phyloP scores from a whole-genome alignment of 495 filamentous ascomycete species.

The Penicillium cataractarum region DNA sequence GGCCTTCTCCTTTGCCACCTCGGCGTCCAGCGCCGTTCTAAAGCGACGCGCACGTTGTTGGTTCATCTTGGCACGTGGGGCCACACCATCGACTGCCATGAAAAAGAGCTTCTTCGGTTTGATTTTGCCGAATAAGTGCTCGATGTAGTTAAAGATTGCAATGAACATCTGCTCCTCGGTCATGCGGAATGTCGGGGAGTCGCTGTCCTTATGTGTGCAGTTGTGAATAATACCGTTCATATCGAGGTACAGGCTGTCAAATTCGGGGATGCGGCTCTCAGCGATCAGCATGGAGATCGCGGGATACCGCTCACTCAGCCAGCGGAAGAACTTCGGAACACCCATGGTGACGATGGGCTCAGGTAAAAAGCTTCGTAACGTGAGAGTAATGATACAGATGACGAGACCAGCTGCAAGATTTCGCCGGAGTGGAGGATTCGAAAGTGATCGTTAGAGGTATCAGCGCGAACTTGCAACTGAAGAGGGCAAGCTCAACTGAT shows the following conservation, averaged over 20 bases:
- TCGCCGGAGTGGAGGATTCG: neutral
- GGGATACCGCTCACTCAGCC: conserved; percentile 98
- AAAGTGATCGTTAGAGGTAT: conserved; percentile 1
- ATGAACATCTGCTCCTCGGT: conserved; percentile 99
- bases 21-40: conserved; percentile 89
- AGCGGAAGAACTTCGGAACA: conserved; percentile 95
- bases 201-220: conserved; percentile 95
- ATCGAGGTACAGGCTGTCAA: conserved; percentile 96
- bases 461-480: conserved; percentile 7
- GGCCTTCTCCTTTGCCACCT: conserved; percentile 86
- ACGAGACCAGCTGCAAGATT: neutral
- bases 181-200: conserved; percentile 88
- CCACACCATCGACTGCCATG: conserved; percentile 98
- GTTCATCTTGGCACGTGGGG: conserved; percentile 99
- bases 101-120: conserved; percentile 98
- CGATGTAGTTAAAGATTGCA: conserved; percentile 99
- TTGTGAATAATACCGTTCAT: conserved; percentile 99
- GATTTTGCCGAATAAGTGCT: conserved; percentile 98
- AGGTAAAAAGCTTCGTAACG: neutral
- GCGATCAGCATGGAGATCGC: conserved; percentile 98
- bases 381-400: neutral
- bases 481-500: conserved; percentile 2
- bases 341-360: conserved; percentile 57
- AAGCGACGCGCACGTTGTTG: conserved; percentile 96
- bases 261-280: conserved; percentile 98